Evolutionary conservation across 2,329 filamentous ascomycete genomes (phyloP), one percentile per base, ranked within the genome.

Genomic region (Diaporthe sp.): DNA sequence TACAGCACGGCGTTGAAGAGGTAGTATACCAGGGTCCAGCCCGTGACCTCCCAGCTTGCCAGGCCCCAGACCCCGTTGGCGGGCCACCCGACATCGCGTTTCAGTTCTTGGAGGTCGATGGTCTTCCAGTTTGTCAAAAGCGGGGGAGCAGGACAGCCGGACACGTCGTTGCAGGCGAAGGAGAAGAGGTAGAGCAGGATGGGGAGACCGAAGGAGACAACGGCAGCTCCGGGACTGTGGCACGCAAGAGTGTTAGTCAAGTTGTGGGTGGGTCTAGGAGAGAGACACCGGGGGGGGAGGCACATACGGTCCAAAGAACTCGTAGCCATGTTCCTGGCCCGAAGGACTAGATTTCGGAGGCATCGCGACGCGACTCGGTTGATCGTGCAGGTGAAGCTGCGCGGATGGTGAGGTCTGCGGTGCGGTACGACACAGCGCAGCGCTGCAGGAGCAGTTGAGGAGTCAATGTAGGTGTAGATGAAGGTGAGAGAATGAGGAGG

Each of bases 121-220:
- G 90, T 93, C 73, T 89, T 92, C 69, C 69, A 71, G 42, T 94
- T 95, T 78, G 89, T 88, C 50, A 97, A 88, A 12, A 96, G 88
- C 5, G 94, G 95, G 4, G 96, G 95, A 3, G 94, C 92, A 61
- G 96, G 97, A 81, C 97, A 98, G 74, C 97, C 96, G 12, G 94
- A 93, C 77, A 97, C 87, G 82, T 98, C 96, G 85, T 98, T 98
- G 89, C 96, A 98, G 79, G 93, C 87, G 81, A 98, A 97, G 61
- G 92, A 89, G 81, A 96, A 93, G 79, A 92, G 82, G 84, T 97
- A 97, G 78, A 95, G 90, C 77, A 96, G 88, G 55, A 95, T 75
- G 0, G 96, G 96, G 0, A 98, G 91, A 73, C 92, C 92, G 79
- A 97, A 93, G 10, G 94, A 94, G 80, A 98, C 94, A 75, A 85